Evolutionary conservation across 176 grass and related monocot species (phyloP), one percentile per base, ranked within the genome.

Genomic region (Coix lacrymajobi): DNA sequence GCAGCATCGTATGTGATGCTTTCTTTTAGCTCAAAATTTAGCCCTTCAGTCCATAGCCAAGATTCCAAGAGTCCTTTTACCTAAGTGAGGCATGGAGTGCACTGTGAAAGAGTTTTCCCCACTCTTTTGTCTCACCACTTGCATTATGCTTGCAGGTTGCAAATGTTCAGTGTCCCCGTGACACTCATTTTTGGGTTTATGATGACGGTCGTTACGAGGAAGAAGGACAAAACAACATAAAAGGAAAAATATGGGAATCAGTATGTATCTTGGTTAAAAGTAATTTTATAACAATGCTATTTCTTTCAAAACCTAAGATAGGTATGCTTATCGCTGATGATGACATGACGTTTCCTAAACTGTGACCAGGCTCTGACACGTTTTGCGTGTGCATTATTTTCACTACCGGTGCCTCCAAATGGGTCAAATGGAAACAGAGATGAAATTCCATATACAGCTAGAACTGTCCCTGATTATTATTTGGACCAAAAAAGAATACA

Each of bases 191-290:
- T 84, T 98, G 96, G 96, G 96, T 98, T 61, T 98, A 98, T 80
- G 87, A 95, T 72, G 96, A 96, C 68, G 96, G 96, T 60, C 76
- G 85, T 25, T 98, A 93, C 13, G 96, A 98, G 80, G 96, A 98
- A 87, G 96, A 98, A 92, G 96, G 96, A 20, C 96, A 98, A 78
- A 98, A 98, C 68, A 96, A 98, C 61, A 98, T 98, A 73, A 98
- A 90, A 85, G 96, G 96, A 45, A 93, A 86, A 81, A 93, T 98
- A 77, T 95, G 89, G 93, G 91, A 88, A 78, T 95, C 92, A 4
- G 96, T 98, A 92, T 76, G 92, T 88, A 89, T 88, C 70, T 78
- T 77, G 2, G 67, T 86, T 81, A 67, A 83, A 58, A 46, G 24
- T 26, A 79, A 51, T 78, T 84, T 15, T 11, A 25, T 56, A 70